Conservation (phyloP, 495 filamentous ascomycete species). For the Trichoderma gamsii region DNA sequence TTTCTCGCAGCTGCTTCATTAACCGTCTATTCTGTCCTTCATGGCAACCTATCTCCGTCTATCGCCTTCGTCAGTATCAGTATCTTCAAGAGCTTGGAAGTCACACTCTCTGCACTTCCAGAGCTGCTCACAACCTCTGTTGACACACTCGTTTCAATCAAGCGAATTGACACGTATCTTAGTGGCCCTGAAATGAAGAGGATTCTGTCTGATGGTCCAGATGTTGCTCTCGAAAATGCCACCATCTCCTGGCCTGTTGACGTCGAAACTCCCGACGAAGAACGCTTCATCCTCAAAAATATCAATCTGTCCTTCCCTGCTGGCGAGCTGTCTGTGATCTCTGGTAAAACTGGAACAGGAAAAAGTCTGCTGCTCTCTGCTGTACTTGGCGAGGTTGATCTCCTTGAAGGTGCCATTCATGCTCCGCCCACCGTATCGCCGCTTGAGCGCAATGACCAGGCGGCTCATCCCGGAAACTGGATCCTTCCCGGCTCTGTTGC, state of each 20-base stretch:
- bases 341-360: constrained; percentile 61
- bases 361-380: constrained; percentile 62
- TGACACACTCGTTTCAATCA: constrained; percentile 68
- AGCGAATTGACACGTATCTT: constrained; percentile 69
- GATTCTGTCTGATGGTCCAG: constrained; percentile 48
- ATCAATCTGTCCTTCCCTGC: constrained; percentile 60
- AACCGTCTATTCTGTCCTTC: constrained; percentile 56
- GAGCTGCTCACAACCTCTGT: constrained; percentile 63
- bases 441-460: constrained; percentile 45
- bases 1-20: constrained; percentile 67
- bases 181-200: constrained; percentile 56
- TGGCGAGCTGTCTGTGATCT: constrained; percentile 64
- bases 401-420: constrained; percentile 46
- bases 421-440: constrained; percentile 42
- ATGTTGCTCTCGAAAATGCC: constrained; percentile 61
- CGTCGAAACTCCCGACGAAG: constrained; percentile 43
- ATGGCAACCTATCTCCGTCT: constrained; percentile 60
- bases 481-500: constrained; percentile 62
- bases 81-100: constrained; percentile 66
- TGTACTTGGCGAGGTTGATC: constrained; percentile 59
- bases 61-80: constrained; percentile 77
- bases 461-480: constrained; percentile 62
- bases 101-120: constrained; percentile 62
- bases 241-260: constrained; percentile 72
- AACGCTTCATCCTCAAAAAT: constrained; percentile 55